phyloP scores from a whole-genome alignment of 139 green algal genomes.

The Tetraselmis chui region DNA sequence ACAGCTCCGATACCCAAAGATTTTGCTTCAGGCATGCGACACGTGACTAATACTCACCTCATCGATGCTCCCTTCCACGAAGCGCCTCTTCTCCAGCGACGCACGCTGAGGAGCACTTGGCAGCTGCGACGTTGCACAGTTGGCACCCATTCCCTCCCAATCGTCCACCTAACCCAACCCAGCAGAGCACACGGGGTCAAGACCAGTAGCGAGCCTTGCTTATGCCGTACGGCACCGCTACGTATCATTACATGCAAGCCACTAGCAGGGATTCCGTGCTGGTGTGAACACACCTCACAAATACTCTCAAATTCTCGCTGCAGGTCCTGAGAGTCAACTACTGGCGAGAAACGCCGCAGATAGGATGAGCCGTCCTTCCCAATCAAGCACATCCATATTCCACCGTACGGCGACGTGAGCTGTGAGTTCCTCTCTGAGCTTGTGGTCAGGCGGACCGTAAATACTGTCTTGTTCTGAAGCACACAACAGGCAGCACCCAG shows the following conservation, averaged over 20 bases:
- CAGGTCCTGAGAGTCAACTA: constrained; percentile 42
- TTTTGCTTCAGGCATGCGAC: too few relatives aligned
- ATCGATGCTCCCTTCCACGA: constrained; percentile 63
- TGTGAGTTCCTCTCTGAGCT: constrained; percentile 28
- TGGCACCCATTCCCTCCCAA: neutral
- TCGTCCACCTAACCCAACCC: constrained; percentile 13
- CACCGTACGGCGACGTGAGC: constrained; percentile 34
- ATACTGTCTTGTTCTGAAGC: constrained; percentile 41
- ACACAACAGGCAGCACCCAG: too few relatives aligned
- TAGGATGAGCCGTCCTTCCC: constrained; percentile 31
- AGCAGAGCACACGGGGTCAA: neutral
- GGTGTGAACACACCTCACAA: neutral
- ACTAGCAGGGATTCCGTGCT: neutral
- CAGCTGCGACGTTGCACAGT: neutral
- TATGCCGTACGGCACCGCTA: neutral
- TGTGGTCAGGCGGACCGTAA: constrained; percentile 56
- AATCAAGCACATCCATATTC: constrained; percentile 56
- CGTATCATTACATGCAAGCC: neutral
- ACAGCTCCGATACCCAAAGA: too few relatives aligned
- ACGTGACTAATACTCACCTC: too few relatives aligned
- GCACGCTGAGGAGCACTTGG: neutral
- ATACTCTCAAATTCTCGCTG: neutral
- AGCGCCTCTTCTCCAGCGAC: constrained; percentile 34
- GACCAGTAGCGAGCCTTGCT: neutral
- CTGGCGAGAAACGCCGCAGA: constrained; percentile 39